Conservation (phyloP, 306 rosid species). For the Carpinus viminea region DNA sequence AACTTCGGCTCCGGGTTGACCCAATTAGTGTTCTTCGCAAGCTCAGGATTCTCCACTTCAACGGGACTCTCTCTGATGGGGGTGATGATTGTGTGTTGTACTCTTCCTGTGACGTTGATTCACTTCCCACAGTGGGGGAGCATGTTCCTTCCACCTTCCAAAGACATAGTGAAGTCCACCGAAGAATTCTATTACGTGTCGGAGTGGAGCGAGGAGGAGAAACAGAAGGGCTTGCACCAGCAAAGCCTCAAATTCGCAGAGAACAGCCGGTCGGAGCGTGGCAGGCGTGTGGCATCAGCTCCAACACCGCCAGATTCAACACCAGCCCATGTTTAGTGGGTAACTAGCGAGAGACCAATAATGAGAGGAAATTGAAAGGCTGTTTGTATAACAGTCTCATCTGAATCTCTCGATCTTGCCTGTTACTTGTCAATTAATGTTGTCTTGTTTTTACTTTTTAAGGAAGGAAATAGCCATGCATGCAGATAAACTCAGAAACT, state of each 20-base stretch:
- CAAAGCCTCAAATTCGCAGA: conserved; percentile 79
- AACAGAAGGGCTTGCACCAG: conserved; percentile 58
- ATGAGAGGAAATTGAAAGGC: no score
- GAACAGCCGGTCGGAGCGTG: conserved; percentile 85
- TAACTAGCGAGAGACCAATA: no score
- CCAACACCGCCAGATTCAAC: conserved; percentile 69
- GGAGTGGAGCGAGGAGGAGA: conserved; percentile 82
- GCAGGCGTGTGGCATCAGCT: conserved; percentile 62
- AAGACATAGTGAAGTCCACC: conserved; percentile 41
- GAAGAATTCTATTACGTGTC: conserved; percentile 68
- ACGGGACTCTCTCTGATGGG: conserved; percentile 74
- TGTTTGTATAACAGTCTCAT: no score
- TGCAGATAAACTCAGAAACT: no score
- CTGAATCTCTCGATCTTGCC: no score
- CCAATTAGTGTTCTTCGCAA: conserved; percentile 73
- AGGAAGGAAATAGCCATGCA: no score
- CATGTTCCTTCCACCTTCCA: conserved; percentile 75
- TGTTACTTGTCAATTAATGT: no score
- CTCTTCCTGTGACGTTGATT: conserved; percentile 65
- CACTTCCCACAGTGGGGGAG: conserved; percentile 97
- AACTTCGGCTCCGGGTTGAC: conserved; percentile 88
- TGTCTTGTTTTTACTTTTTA: no score
- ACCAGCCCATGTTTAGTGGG: conserved; percentile 50
- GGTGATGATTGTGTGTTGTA: conserved; percentile 68
- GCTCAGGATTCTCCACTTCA: conserved; percentile 46